Evolutionary conservation across 2,329 filamentous ascomycete species (phyloP), one percentile per base, ranked within the genome.

Genomic region (Colletotrichum euphorbiae): DNA sequence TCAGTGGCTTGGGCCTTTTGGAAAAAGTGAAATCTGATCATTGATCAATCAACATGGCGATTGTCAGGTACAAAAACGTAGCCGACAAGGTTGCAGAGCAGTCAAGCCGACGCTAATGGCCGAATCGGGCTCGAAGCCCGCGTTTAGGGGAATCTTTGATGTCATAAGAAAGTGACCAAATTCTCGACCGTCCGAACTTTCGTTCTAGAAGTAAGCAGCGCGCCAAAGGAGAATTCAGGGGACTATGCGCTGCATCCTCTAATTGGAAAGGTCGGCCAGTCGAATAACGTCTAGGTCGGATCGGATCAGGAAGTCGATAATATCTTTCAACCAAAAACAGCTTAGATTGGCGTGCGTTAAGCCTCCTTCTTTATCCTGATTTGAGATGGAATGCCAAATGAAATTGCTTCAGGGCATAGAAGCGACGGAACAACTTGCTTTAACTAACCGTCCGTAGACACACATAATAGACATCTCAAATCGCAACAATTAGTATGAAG

Each of bases 31-130:
- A 17, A 40, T 15, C 13, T 5, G 6, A 33, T 19, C n/a, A 28
- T 12, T n/a, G 17, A n/a, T n/a, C n/a, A n/a, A 19, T 24, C 33
- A 33, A 38, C 9, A 43, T 33, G 17, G 43, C 38, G 28, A 21
- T 36, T 12, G 12, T 40, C 57, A 62, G 57, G 56, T 4, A 62
- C 57, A 54, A 9, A 31, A 45, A 60, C 31, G 28, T 55, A 56
- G 62, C 17, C n/a, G 24, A n/a, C 15, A 31, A 7, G 31, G 17
- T 24, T 24, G n/a, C 24, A n/a, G 6, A 28, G 40, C 13, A n/a
- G 3, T 33, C 12, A 17, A 48, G 2, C 19, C 11, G 59, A n/a
- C 28, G 38, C 59, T 38, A 55, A 45, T 4, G 11, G 24, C 38
- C 17, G n/a, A 56, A 36, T 55, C 55, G 38, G 54, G 38, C 55